Evolutionary conservation across 2,329 filamentous ascomycete genomes (phyloP).

Genomic region (Colletotrichum truncatum): DNA sequence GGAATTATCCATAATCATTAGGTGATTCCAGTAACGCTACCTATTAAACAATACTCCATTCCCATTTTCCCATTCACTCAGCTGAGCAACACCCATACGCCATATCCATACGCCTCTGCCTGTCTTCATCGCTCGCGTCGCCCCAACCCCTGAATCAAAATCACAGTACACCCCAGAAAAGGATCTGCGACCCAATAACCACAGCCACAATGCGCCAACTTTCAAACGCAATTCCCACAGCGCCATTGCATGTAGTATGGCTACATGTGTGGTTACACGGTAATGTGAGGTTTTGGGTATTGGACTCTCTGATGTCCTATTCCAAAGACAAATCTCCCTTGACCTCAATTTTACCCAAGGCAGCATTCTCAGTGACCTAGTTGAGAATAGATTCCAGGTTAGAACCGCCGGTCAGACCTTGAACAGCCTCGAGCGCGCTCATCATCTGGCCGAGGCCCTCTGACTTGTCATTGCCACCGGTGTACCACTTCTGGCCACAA

Average conservation of each 20-base stretch:
- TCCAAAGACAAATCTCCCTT: not conserved
- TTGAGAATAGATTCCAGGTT: too few species aligned
- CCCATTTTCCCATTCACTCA: not conserved
- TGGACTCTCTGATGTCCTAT: not conserved
- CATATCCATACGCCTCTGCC: not conserved
- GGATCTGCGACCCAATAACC: not conserved
- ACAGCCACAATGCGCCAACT: not conserved
- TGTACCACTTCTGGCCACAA: constrained; percentile 73
- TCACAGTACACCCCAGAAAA: not conserved
- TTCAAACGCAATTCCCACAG: not conserved
- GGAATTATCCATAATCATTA: not conserved
- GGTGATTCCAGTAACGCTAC: not conserved
- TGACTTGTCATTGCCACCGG: constrained; percentile 62
- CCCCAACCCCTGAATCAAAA: not conserved
- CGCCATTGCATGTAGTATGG: too few species aligned
- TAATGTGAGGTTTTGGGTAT: not conserved
- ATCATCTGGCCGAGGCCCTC: constrained; percentile 71
- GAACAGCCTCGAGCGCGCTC: constrained; percentile 70
- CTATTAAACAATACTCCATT: constrained; percentile 4
- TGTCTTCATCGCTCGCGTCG: not conserved
- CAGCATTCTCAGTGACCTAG: too few species aligned
- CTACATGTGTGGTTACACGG: too few species aligned
- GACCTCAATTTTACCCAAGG: not conserved
- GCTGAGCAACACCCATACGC: too few species aligned
- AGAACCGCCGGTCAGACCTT: constrained; percentile 63